phyloP scores from a whole-genome alignment of 176 grass and related monocot genomes.

The Carex parvula region DNA sequence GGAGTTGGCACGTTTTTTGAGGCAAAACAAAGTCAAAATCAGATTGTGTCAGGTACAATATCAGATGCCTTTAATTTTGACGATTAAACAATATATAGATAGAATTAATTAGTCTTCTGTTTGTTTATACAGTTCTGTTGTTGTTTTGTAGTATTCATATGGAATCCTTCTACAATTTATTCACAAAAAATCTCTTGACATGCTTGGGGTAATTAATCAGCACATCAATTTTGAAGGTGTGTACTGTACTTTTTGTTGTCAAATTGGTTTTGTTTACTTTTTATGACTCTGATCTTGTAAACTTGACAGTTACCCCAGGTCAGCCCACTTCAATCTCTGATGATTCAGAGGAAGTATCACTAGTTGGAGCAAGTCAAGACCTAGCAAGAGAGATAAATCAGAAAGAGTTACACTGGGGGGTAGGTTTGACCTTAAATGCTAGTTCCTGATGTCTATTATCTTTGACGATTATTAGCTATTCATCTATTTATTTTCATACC shows the following conservation, averaged over 20 bases:
- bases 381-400: constrained; percentile 95
- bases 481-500: constrained; percentile 32
- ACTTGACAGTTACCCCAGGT: constrained; percentile 62
- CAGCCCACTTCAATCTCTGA: constrained; percentile 80
- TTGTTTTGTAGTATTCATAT: constrained; percentile 80
- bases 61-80: constrained; percentile 16
- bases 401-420: constrained; percentile 98
- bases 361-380: constrained; percentile 83
- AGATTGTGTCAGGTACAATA: constrained; percentile 69
- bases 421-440: constrained; percentile 25
- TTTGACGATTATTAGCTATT: constrained; percentile 4
- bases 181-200: constrained; percentile 77
- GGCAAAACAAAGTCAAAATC: constrained; percentile 92
- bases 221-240: constrained; percentile 91
- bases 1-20: constrained; percentile 65
- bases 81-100: not conserved
- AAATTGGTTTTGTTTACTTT: constrained; percentile 19
- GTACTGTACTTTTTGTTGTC: constrained; percentile 11
- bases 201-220: constrained; percentile 89
- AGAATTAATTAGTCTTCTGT: not conserved
- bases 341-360: constrained; percentile 70
- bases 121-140: constrained; percentile 5
- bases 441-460: not conserved
- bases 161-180: constrained; percentile 84
- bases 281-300: constrained; percentile 29